Base-by-base conservation (phyloP, 768 basidiomycete genomes). In the Suillus weaverae region DNA sequence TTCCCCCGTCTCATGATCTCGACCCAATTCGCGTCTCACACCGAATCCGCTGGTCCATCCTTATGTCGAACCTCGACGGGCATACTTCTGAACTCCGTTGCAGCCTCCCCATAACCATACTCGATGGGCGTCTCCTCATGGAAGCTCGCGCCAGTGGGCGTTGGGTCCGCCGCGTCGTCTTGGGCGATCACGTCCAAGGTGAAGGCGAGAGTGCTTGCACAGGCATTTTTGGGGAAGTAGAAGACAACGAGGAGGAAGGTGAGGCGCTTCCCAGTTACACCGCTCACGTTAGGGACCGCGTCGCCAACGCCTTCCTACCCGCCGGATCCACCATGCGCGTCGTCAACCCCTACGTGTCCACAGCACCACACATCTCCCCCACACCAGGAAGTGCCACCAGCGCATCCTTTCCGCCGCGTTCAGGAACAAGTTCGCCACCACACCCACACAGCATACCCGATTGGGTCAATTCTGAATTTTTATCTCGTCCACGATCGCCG, bases 61-160 rank as follows among this genome's bases (percentile, higher is more conserved):
- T 88, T 61, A 90, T 96, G 71, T 83, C 82, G 67, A 99, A 98
- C 73, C 82, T 83, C 8, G 97, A 98, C 72, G 95, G 95, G 0
- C 97, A 98, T 73, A 89, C 88, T 3, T 96, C 94, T 10, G 95
- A 98, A 75, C 82, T 99, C n/a, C 88, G 95, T 18, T 98, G 97
- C 76, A 95, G 95, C 1, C 83, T 98, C 6, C 97, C 97, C 0
- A 77, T 99, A 39, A 87, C 92, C 71, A 83, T 99, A 56, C 88
- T 98, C 30, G 89, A 95, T 68, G 73, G 84, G 64, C 81, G 85
- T 14, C 79, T 97, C 1, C 81, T 92, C 18, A 82, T 88, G 16
- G 95, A 97, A 73, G 90, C 94, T 1, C 83, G 89, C 41, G 81
- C 84, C 2, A 83, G 87, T 32, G 90, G 94, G 5, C 81, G 88